Evolutionary conservation across 331 rosid genomes (phyloP).

Genomic region (Malus hybrid): DNA sequence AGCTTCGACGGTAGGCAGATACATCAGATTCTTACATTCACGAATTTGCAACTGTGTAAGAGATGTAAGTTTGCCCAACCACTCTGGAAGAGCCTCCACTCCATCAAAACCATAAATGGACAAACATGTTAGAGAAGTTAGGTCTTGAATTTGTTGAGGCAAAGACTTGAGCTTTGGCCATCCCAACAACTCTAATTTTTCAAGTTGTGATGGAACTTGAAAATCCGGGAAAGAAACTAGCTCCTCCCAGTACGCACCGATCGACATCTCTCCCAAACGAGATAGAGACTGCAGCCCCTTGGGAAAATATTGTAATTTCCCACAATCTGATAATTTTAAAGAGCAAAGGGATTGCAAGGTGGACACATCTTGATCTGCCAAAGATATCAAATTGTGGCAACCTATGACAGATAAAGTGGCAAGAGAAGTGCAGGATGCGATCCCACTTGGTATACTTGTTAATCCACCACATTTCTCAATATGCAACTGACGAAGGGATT

Average conservation of each 20-base stretch:
- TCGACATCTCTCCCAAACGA: neutral
- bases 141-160: neutral
- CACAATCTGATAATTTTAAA: neutral
- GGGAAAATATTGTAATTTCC: neutral
- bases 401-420: neutral
- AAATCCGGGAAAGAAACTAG: neutral
- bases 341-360: neutral
- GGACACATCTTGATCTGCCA: neutral
- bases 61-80: constrained; percentile 1
- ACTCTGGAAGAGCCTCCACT: constrained; percentile 12
- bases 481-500: neutral
- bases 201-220: neutral
- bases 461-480: neutral
- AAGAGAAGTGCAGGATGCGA: neutral
- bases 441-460: neutral
- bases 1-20: neutral
- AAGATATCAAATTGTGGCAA: neutral
- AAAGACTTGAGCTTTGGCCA: neutral
- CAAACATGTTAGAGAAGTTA: neutral
- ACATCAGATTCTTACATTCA: neutral
- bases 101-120: neutral
- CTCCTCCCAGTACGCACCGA: neutral
- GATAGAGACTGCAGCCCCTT: neutral
- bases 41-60: neutral
- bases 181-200: neutral